phyloP scores from a whole-genome alignment of 2,329 filamentous ascomycete genomes.

The Tetracladium maxilliforme region DNA sequence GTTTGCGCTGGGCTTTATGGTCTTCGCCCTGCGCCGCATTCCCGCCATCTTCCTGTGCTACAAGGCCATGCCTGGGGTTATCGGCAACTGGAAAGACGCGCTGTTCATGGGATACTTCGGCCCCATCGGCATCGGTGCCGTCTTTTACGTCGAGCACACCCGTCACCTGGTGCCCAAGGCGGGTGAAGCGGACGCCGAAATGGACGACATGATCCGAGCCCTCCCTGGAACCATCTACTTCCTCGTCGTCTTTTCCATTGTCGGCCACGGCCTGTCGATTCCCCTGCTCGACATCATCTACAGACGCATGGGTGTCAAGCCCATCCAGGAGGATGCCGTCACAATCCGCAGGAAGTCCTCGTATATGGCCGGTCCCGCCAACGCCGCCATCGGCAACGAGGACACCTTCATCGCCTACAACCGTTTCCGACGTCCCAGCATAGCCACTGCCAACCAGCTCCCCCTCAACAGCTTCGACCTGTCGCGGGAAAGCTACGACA shows the following conservation, averaged over 20 bases:
- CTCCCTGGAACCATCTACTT: no score
- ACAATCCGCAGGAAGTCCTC: no score
- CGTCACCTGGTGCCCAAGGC: constrained; percentile 22
- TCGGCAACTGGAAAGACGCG: constrained; percentile 39
- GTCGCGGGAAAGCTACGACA: no score
- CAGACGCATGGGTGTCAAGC: no score
- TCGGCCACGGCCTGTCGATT: constrained; percentile 1
- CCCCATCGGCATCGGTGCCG: constrained; percentile 61
- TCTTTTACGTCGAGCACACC: constrained; percentile 53
- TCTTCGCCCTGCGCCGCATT: constrained; percentile 39
- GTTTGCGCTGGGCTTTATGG: constrained; percentile 32
- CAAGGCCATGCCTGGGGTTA: constrained; percentile 35
- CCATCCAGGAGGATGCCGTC: no score
- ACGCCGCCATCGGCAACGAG: no score
- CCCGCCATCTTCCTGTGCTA: constrained; percentile 38
- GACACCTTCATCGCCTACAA: no score
- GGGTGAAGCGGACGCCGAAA: constrained; percentile 17
- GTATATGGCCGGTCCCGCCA: no score
- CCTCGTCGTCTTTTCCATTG: constrained; percentile 1
- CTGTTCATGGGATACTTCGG: constrained; percentile 56
- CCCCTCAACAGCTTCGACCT: no score
- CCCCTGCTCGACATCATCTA: neutral
- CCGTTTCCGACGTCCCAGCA: no score
- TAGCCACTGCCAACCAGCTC: no score
- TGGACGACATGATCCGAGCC: no score